phyloP scores from a whole-genome alignment of 441 rosid species.

The Manihot esculenta region DNA sequence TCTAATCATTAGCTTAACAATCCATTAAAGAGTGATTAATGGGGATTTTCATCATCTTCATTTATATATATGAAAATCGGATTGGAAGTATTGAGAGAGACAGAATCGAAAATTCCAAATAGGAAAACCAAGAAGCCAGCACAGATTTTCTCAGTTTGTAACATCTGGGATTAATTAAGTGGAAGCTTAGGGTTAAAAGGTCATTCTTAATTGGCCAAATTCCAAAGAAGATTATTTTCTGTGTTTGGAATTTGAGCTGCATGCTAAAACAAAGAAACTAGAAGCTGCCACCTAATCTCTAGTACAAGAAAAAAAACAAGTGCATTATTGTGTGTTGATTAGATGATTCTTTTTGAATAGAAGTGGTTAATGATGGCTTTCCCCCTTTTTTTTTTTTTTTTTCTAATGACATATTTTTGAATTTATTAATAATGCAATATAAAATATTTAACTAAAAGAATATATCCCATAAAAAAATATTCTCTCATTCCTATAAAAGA shows the following conservation, averaged over 20 bases:
- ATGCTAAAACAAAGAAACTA: background rate
- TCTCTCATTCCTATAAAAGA: too few species aligned
- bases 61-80: too few species aligned
- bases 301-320: too few species aligned
- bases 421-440: too few species aligned
- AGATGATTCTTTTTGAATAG: too few species aligned
- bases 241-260: background rate
- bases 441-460: too few species aligned
- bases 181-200: background rate
- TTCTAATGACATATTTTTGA: too few species aligned
- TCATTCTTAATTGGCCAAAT: background rate
- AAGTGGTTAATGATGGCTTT: too few species aligned
- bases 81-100: background rate
- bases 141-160: background rate
- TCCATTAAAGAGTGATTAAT: background rate
- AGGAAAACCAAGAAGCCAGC: constrained; percentile 2
- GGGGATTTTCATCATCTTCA: background rate
- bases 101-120: background rate
- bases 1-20: background rate
- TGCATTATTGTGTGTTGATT: too few species aligned
- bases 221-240: background rate
- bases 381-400: too few species aligned
- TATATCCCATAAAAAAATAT: too few species aligned
- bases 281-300: background rate
- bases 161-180: too few species aligned